Percentiles rank a stretch among this genome's conserved stretches.
These are phyloP conservation scores for Pseudogymnoascus sp. DNA, from an alignment of 2,329 filamentous ascomycete species.

Conservation along the genomic window DNA sequence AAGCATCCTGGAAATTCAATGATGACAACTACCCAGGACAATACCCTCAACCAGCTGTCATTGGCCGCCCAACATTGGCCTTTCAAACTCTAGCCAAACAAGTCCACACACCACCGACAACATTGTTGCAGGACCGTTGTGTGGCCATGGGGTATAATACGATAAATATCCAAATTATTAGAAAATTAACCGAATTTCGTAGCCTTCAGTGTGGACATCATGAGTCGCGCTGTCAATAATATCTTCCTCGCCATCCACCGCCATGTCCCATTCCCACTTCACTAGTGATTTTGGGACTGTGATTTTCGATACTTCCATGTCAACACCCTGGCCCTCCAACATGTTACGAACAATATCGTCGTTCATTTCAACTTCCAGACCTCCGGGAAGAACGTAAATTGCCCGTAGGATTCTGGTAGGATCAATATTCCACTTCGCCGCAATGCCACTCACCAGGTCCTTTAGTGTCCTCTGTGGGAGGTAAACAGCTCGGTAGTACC, in stretches of 20 bases:
- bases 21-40: too few relatives aligned
- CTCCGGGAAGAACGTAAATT: slow-evolving; percentile 64
- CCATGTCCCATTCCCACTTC: slow-evolving; percentile 42
- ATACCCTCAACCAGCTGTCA: too few relatives aligned
- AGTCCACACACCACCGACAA: too few relatives aligned
- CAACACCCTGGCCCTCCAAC: slow-evolving; percentile 76
- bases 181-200: too few relatives aligned
- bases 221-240: too few relatives aligned
- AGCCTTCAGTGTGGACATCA: too few relatives aligned
- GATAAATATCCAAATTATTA: too few relatives aligned
- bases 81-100: too few relatives aligned
- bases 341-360: slow-evolving; percentile 81
- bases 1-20: too few relatives aligned
- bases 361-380: slow-evolving; percentile 78
- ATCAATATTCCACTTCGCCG: slow-evolving; percentile 75
- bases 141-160: not conserved
- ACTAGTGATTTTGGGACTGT: too few relatives aligned
- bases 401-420: slow-evolving; percentile 61
- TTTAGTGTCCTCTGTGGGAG: slow-evolving; percentile 68
- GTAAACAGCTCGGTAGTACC: slow-evolving; percentile 78
- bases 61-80: too few relatives aligned
- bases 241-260: not conserved
- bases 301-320: slow-evolving; percentile 1
- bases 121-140: too few relatives aligned
- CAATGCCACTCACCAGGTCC: slow-evolving; percentile 66